Base-by-base conservation (phyloP, 768 basidiomycete species). In the Glaciozyma martinii region DNA sequence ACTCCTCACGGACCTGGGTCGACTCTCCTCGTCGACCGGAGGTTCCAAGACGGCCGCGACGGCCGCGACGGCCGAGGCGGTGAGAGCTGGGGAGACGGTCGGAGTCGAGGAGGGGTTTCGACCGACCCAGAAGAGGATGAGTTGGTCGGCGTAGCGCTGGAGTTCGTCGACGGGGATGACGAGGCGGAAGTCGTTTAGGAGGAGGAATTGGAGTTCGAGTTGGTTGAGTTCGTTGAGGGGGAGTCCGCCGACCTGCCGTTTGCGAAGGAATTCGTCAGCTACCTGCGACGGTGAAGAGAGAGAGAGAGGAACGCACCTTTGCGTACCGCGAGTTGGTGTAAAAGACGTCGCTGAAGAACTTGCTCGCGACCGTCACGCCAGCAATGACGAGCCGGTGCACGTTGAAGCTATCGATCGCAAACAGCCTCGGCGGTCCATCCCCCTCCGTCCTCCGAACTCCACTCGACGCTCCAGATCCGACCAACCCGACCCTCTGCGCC, bases 311-410 rank as follows among this genome's bases (percentile, higher is more conserved):
- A 78, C 83, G 32, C 62, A 90, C 91, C 84, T 98, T 99, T 60
- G 95, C 95, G 75, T 99, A 99, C 37, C 94, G 82, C 13, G 94
- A 95, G 73, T 99, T 99, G 21, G 95, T 97, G 78, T 99, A 98
- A 73, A 99, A 99, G 5, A 99, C 91, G 76, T 98, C 95, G 61
- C 86, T 89, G 75, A 98, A 98, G 76, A 98, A 99, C 77, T 99
- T 99, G 80, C 89, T 91, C 29, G 94, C 94, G n/a, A 99, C 94
- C 4, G 95, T 98, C 54, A 99, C 89, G 15, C 95, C 95, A 0
- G 95, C 92, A 67, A 99, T 98, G 73, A 98, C 89, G 50, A 99
- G 81, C 55, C 95, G 83, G 77, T 99, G 95, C 30, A 99, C 88
- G 74, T 99, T 99, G 78, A 86, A 98, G 54, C 87, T 89, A 78